These are phyloP conservation scores for Cyclotella baltica DNA, from an alignment of 108 stramenopile genomes.

Conservation along the genomic window DNA sequence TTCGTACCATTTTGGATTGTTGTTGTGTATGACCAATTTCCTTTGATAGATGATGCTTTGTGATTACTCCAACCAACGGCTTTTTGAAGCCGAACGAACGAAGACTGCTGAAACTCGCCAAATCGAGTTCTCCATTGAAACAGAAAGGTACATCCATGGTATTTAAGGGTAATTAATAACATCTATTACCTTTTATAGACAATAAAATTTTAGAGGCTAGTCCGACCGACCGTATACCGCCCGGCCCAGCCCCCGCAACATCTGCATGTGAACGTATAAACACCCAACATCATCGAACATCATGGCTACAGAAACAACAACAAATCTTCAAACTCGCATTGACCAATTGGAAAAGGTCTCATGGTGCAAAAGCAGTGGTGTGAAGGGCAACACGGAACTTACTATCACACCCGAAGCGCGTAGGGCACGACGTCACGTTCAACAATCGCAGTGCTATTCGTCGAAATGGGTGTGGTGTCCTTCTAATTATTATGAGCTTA, in stretches of 20 bases:
- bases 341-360: conserved; percentile 22
- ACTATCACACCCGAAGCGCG: conserved; percentile 42
- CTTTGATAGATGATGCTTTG: no score
- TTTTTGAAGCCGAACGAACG: no score
- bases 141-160: no score
- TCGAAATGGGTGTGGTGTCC: conserved; percentile 77
- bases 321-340: conserved; percentile 18
- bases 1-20: conserved; percentile 21
- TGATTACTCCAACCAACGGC: no score
- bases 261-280: neutral
- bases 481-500: conserved; percentile 63
- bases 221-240: no score
- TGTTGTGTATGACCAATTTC: no score
- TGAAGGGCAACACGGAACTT: neutral
- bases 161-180: no score
- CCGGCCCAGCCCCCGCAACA: no score
- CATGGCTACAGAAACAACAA: conserved; percentile 16
- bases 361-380: neutral
- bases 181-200: no score
- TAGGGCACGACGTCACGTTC: conserved; percentile 65
- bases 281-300: neutral
- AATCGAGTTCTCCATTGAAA: no score
- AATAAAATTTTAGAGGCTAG: no score
- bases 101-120: no score
- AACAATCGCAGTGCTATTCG: conserved; percentile 46